Conservation (phyloP, 148 eudicot genomes). For the Oxyria digyna region DNA sequence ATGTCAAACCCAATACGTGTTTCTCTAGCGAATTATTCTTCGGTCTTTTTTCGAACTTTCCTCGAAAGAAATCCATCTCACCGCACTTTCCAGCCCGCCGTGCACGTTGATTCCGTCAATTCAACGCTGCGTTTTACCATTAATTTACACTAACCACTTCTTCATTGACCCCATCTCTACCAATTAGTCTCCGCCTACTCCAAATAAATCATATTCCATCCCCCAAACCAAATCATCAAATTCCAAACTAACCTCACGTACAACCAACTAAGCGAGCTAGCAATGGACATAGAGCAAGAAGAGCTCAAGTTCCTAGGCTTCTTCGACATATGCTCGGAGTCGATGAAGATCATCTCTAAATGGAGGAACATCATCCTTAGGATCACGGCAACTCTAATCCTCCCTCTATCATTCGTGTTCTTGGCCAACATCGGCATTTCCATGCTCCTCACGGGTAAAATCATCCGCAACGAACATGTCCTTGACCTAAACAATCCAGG, state of each 20-base stretch:
- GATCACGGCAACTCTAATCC: conserved; percentile 23
- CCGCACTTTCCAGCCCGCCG: not conserved
- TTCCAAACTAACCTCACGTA: not conserved
- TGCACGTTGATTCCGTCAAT: not conserved
- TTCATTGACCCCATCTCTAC: not conserved
- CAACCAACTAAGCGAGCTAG: not conserved
- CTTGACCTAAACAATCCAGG: conserved; percentile 9
- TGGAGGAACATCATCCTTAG: conserved; percentile 18
- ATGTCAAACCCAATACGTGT: no score
- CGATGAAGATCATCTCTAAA: conserved; percentile 14
- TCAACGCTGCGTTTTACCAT: not conserved
- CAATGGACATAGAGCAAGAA: conserved; percentile 38
- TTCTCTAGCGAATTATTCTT: no score
- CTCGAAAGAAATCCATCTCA: not conserved
- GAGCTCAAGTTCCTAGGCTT: conserved; percentile 37
- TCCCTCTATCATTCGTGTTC: conserved; percentile 27
- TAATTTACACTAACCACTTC: not conserved
- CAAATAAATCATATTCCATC: not conserved
- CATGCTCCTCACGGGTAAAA: conserved; percentile 15
- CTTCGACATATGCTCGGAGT: conserved; percentile 31
- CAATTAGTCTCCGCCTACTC: not conserved
- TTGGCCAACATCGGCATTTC: conserved; percentile 22
- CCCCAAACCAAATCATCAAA: not conserved
- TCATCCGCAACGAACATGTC: conserved; percentile 12
- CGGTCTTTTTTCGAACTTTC: not conserved